Conservation (phyloP, 2,329 filamentous ascomycete genomes). For the Fusarium sp. region DNA sequence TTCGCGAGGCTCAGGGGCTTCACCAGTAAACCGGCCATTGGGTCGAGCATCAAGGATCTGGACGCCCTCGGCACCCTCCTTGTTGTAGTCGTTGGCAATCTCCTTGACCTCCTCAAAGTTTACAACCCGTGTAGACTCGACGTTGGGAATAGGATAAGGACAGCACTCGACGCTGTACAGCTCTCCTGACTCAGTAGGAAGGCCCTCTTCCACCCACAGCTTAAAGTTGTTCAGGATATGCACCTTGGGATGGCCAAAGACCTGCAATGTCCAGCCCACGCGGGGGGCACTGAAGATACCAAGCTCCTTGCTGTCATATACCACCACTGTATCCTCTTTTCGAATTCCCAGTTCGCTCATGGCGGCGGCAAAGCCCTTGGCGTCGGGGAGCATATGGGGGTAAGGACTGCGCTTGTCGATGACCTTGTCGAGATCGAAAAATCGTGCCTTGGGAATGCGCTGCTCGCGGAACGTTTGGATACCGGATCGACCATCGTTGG, state of each 20-base stretch:
- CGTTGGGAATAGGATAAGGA: constrained; percentile 72
- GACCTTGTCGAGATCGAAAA: constrained; percentile 95
- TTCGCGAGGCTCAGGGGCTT: constrained; percentile 85
- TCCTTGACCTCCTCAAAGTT: constrained; percentile 86
- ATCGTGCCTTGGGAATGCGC: constrained; percentile 89
- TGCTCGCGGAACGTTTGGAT: constrained; percentile 83
- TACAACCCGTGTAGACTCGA: constrained; percentile 74
- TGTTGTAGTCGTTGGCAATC: constrained; percentile 79
- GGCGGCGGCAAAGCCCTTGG: constrained; percentile 83
- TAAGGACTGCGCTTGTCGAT: constrained; percentile 90
- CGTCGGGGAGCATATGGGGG: constrained; percentile 93
- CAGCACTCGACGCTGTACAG: constrained; percentile 75
- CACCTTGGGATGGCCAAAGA: constrained; percentile 90
- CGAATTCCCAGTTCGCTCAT: constrained; percentile 92
- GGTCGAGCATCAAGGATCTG: constrained; percentile 92
- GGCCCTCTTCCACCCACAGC: constrained; percentile 88
- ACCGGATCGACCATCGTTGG: constrained; percentile 88
- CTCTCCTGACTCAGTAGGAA: constrained; percentile 84
- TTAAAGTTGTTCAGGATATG: constrained; percentile 97
- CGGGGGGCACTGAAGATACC: constrained; percentile 95
- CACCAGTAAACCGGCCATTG: constrained; percentile 82
- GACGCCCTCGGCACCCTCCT: constrained; percentile 84
- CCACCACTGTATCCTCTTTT: constrained; percentile 88
- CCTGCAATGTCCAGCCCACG: constrained; percentile 91
- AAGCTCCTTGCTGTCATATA: constrained; percentile 91